Conservation (phyloP, 1,284 basidiomycete species). For the Trichosporon asahii region DNA sequence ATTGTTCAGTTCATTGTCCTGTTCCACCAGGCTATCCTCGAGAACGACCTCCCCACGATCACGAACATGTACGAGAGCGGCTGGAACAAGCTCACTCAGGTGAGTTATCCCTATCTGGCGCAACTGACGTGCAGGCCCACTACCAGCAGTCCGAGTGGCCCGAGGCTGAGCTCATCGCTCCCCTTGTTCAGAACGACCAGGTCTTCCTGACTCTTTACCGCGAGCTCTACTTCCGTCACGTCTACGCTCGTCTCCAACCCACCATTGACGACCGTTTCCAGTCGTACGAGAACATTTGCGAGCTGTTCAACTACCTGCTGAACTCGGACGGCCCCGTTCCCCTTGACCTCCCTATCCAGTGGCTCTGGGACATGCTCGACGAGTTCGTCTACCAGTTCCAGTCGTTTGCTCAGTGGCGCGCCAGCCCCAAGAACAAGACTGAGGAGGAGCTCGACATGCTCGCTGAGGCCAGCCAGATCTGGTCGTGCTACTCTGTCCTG, state of each 20-base stretch:
- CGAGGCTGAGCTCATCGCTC: slow-evolving; percentile 90
- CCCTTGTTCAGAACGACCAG: slow-evolving; percentile 87
- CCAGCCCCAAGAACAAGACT: slow-evolving; percentile 76
- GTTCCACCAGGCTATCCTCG: slow-evolving; percentile 74
- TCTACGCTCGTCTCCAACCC: slow-evolving; percentile 90
- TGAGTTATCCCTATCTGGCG: slow-evolving; percentile 15
- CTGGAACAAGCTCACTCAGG: slow-evolving; percentile 84
- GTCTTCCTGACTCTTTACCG: slow-evolving; percentile 95
- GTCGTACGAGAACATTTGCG: slow-evolving; percentile 98
- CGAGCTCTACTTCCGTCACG: slow-evolving; percentile 66
- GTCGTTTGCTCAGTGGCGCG: slow-evolving; percentile 87
- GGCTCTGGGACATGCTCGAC: slow-evolving; percentile 98
- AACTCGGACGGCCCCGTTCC: slow-evolving; percentile 91
- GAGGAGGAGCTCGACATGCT: slow-evolving; percentile 84
- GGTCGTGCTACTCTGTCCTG: slow-evolving; percentile 95
- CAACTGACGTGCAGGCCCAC: slow-evolving; percentile 68
- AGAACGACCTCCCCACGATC: slow-evolving; percentile 83
- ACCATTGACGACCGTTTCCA: slow-evolving; percentile 97
- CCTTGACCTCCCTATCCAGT: slow-evolving; percentile 90
- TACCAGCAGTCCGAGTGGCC: slow-evolving; percentile 95
- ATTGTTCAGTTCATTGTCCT: slow-evolving; percentile 73
- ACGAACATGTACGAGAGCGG: slow-evolving; percentile 89
- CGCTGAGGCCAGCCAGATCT: slow-evolving; percentile 72
- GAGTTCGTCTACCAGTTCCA: slow-evolving; percentile 99
- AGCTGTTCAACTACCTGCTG: slow-evolving; percentile 95